Evolutionary conservation across 495 filamentous ascomycete genomes (phyloP), one percentile per base, ranked within the genome.

Genomic region (Penicillium parvum): DNA sequence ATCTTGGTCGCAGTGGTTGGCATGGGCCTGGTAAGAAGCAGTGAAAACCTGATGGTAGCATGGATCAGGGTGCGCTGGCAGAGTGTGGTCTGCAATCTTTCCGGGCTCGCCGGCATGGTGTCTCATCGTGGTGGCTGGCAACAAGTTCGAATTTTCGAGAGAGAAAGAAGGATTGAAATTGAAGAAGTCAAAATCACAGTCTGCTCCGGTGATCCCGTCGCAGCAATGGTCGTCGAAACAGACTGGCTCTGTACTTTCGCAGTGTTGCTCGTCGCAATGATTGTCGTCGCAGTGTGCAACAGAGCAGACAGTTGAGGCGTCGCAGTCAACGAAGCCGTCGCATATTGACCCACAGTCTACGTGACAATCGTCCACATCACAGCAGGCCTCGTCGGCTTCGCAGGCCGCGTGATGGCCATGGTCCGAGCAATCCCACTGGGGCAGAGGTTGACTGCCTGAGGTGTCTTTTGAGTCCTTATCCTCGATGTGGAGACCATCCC

Each of bases 201-300:
- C 57, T 34, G 54, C 39, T 33, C 30, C 40, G 8, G 58, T 43
- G 7, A 22, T 42, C 1, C 22, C 44, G 2, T 61, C 49, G 5
- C 64, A 72, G 47, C 70, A 73, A 37, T 70, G 66, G 11, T 63
- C 53, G 7, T 72, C 68, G 22, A 69, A 72, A 46, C 69, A 73
- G 32, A 63, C 50, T 14, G 64, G 56, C 4, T 60, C 66, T n/a
- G 57, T 50, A 21, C 30, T 55, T 34, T 63, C 54, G 38, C 63
- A 69, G 23, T 61, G 51, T 25, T 27, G 48, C 18, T 64, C 58
- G 7, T 53, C 52, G 42, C 61, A 66, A 16, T 57, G 45, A 9
- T 46, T 30, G 23, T 54, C 55, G 12, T 63, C 59, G 19, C 60
- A 63, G 17, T 61, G 54, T 15, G 62, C 47, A 27, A 53, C 59